Percentiles rank a stretch among this genome's conserved stretches.
Evolutionary conservation across 1,284 basidiomycete species (phyloP).

Genomic region (Austroboletus novae-zelandiae): DNA sequence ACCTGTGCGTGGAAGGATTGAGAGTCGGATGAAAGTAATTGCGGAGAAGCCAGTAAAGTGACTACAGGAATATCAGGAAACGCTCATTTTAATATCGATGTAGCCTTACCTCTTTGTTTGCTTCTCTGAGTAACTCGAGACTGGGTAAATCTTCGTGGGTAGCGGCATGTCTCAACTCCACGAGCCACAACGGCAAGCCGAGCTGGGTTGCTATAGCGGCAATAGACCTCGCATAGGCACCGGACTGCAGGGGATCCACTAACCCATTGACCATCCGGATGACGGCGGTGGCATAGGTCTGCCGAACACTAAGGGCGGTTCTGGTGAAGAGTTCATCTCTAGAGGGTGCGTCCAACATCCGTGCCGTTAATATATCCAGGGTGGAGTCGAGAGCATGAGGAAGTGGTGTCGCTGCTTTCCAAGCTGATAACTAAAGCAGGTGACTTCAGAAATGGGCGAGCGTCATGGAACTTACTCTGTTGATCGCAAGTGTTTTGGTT

Average conservation of each 20-base stretch:
- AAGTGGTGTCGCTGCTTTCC: conserved; percentile 67
- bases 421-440: conserved; percentile 64
- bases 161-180: conserved; percentile 92
- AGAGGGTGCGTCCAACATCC: conserved; percentile 49
- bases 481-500: conserved; percentile 61
- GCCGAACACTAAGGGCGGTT: conserved; percentile 50
- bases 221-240: conserved; percentile 87
- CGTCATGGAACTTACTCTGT: conserved; percentile 55
- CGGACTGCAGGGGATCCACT: conserved; percentile 91
- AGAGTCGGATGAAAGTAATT: conserved; percentile 77
- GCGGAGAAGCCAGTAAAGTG: conserved; percentile 75
- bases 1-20: conserved; percentile 48
- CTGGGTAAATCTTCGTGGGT: conserved; percentile 96
- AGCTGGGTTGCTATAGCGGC: conserved; percentile 85
- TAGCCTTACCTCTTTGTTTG: conserved; percentile 59
- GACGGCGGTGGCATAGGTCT: conserved; percentile 75
- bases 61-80: conserved; percentile 41
- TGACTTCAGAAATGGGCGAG: conserved; percentile 4
- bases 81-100: not conserved
- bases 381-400: conserved; percentile 75
- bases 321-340: conserved; percentile 12
- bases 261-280: conserved; percentile 92
- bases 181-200: conserved; percentile 84
- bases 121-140: conserved; percentile 76
- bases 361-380: conserved; percentile 64